Evolutionary conservation across 352 stramenopile species (phyloP).

Genomic region (Thraustochytrium sp.): DNA sequence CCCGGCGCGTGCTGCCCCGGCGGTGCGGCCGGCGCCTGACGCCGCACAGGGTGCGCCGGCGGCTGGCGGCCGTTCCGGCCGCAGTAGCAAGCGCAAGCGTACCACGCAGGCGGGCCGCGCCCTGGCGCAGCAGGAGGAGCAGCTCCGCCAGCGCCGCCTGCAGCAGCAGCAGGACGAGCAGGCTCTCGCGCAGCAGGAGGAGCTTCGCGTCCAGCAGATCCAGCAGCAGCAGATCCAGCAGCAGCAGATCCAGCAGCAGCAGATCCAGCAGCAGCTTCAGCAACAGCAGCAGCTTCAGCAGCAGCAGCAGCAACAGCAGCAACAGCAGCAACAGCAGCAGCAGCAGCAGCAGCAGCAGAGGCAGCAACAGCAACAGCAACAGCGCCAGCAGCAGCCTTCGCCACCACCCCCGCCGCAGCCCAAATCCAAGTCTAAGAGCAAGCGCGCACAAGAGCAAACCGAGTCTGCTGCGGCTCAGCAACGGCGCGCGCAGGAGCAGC

Average conservation of each 20-base stretch:
- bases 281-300: slow-evolving; percentile 27
- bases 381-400: background rate
- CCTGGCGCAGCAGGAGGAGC: slow-evolving; percentile 17
- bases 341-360: background rate
- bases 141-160: background rate
- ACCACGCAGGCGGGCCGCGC: background rate
- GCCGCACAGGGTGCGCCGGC: background rate
- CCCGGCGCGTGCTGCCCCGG: background rate
- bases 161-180: background rate
- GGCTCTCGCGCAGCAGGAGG: background rate
- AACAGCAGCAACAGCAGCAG: background rate
- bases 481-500: too few relatives aligned
- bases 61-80: background rate
- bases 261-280: background rate
- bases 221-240: background rate
- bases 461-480: too few relatives aligned
- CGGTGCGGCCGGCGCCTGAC: background rate
- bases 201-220: background rate
- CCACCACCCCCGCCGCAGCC: too few relatives aligned
- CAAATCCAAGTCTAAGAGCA: too few relatives aligned
- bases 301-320: background rate
- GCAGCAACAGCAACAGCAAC: background rate
- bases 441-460: too few relatives aligned
- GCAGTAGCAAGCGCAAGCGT: background rate
- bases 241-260: background rate